Evolutionary conservation across 2,329 filamentous ascomycete species (phyloP), one percentile per base, ranked within the genome.

Genomic region (Aspergillus viridinutans): DNA sequence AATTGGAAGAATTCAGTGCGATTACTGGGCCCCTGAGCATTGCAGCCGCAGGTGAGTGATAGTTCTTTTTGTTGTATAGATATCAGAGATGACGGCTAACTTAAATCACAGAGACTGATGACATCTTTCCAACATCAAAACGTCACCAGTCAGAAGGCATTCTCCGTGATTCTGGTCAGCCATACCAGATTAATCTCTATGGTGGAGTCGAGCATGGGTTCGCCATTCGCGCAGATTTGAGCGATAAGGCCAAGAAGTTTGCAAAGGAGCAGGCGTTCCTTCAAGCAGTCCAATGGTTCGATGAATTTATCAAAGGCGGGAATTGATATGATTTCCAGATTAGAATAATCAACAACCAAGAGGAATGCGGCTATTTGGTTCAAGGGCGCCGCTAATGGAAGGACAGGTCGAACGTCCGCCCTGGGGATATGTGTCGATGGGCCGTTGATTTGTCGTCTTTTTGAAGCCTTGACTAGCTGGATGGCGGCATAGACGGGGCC

Each of bases 241-340:
- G 66, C 49, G 78, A 84, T 55, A 80, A 79, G 69, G 58, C 75
- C 26, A 72, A 82, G 65, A 84, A 80, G 67, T 92, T 82, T 65
- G 86, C 88, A 14, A 91, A 89, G 79, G 88, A 93, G 74, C 83
- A 87, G 72, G 89, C 90, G 1, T 92, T 92, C 68, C 63, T 80
- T 53, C 90, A 93, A 77, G 89, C 89, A 17, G 80, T 90, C 50
- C 69, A 79, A 49, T 93, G 90, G 89, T 90, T 72, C 28, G 55
- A 67, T 32, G 49, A 64, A 35, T 35, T 35, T 14, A 14, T 35
- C 29, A 35, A 35, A 4, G 12, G 29, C 4, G 4, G 12, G 12
- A 32, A 35, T 4, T 35, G 29, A 35, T 1, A 35, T 14, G 29
- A 35, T 35, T 14, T 35, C 12, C 12, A 14, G 29, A 14, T 5